These are phyloP conservation scores for Aspergillus thermomutatus DNA, from an alignment of 2,329 filamentous ascomycete genomes.

Conservation along the genomic window DNA sequence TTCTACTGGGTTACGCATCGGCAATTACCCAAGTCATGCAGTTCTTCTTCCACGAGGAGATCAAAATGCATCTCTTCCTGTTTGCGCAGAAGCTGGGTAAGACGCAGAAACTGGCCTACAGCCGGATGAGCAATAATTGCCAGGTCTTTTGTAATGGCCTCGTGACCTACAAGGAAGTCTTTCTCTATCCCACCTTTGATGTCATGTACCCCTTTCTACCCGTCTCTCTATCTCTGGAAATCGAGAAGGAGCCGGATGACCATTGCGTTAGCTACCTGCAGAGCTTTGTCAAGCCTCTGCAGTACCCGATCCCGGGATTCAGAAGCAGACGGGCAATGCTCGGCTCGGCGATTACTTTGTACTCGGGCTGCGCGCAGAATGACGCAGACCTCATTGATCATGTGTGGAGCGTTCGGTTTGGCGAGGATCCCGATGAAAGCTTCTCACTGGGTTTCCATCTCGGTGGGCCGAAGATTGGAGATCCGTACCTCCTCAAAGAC, in stretches of 20 bases:
- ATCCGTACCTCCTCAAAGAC: constrained; percentile 3
- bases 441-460: no score
- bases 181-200: background rate
- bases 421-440: background rate
- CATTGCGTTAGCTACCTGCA: constrained; percentile 2
- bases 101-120: constrained; percentile 7
- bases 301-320: constrained; percentile 3
- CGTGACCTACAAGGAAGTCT: background rate
- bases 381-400: constrained; percentile 7
- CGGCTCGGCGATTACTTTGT: constrained; percentile 4
- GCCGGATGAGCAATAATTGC: constrained; percentile 6
- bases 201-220: constrained; percentile 6
- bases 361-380: constrained; percentile 5
- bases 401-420: constrained; percentile 4
- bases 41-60: background rate
- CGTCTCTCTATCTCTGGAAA: background rate
- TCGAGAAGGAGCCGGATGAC: background rate
- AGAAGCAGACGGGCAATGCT: constrained; percentile 1
- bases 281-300: constrained; percentile 3
- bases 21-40: background rate
- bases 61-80: background rate
- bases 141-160: constrained; percentile 6
- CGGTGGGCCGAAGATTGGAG: no score
- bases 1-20: background rate
- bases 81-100: constrained; percentile 4